Evolutionary conservation across 257 asterid species (phyloP).

Genomic region (Scutellaria barbata): DNA sequence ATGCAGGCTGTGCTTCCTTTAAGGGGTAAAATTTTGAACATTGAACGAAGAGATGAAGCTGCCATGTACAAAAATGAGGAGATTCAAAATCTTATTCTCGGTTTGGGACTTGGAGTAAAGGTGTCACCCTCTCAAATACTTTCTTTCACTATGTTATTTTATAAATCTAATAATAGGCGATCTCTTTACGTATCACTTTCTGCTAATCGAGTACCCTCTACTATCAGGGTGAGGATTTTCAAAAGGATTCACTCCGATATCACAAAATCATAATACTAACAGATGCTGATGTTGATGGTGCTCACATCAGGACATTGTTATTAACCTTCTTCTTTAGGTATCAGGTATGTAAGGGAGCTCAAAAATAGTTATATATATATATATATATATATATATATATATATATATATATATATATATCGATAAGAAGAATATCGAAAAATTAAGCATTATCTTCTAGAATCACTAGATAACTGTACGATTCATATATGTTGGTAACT

Average conservation of each 20-base stretch:
- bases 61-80: slow-evolving; percentile 98
- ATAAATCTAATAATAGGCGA: slow-evolving; percentile 23
- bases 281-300: slow-evolving; percentile 99
- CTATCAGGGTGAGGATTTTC: slow-evolving; percentile 91
- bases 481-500: slow-evolving; percentile 24
- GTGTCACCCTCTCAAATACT: slow-evolving; percentile 41
- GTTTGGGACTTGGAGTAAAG: slow-evolving; percentile 98
- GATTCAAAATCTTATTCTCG: slow-evolving; percentile 97
- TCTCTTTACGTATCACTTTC: slow-evolving; percentile 26
- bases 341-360: slow-evolving; percentile 62
- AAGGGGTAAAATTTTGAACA: slow-evolving; percentile 94
- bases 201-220: slow-evolving; percentile 26
- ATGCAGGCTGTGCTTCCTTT: slow-evolving; percentile 96
- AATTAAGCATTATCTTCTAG: no score
- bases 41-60: slow-evolving; percentile 96
- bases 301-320: slow-evolving; percentile 91
- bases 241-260: slow-evolving; percentile 89
- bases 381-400: not conserved
- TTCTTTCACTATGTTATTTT: slow-evolving; percentile 19
- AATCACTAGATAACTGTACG: not conserved
- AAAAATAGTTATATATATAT: not conserved
- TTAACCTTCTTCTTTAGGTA: slow-evolving; percentile 93
- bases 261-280: slow-evolving; percentile 96
- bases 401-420: not conserved
- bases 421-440: no score